Base-by-base conservation (phyloP, 495 filamentous ascomycete species). In the Xylaria palmicola region DNA sequence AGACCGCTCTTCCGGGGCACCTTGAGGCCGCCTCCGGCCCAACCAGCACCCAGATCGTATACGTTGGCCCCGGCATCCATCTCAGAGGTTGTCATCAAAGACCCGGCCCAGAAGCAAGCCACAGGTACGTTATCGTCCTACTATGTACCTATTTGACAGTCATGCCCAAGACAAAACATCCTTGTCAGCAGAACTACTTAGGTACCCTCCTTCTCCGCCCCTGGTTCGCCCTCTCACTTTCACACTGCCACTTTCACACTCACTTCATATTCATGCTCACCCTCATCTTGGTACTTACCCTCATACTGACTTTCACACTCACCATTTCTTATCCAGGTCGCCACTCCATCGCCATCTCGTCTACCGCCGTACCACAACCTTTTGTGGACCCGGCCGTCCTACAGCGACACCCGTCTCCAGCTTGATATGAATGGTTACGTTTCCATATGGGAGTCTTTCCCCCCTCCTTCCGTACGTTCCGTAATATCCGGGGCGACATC, bases 331-430 rank as follows among this genome's bases (percentile, higher is more conserved):
- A 39, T 53, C 54, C 60, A 68, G 56, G 17, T 48, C 20, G 51
- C 40, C 39, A 19, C 34, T 56, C 63, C 36, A 41, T 67, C 30
- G 65, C 72, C 43, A 71, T 75, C 55, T 71, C 68, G n/a, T 75
- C 74, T 41, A 70, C 59, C 17, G 67, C 68, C 12, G 65, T 71
- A 34, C 69, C 73, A 30, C 72, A 77, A 50, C 75, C 76, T 12
- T 77, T 79, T 52, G 65, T 79, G 45, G 70, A 79, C 59, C 75
- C 75, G 7, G 66, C 71, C 0, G 66, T 72, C 55, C 50, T 79
- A 39, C 64, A 73, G 60, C 65, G 59, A 48, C 62, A 20, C 22
- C 50, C 40, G 10, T 29, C 17, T 39, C 22, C 41, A 3, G 19
- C 59, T 29, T 55, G 30, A 55, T n/a, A n/a, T n/a, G n/a, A n/a